These are phyloP conservation scores for Pleurotus giganteus DNA, from an alignment of 768 basidiomycete genomes.

Conservation along the genomic window DNA sequence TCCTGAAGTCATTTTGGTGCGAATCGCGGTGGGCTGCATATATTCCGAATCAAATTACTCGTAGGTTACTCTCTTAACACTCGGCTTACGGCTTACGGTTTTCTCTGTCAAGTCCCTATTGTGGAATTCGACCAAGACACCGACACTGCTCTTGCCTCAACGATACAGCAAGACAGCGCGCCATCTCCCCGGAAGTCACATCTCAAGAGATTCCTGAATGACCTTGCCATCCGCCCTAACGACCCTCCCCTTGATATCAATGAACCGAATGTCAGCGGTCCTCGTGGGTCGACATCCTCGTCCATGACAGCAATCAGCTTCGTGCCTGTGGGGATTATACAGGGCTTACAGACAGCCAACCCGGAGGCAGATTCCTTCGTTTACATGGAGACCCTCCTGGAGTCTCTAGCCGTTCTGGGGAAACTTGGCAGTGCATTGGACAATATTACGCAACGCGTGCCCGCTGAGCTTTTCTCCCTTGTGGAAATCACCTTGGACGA, in stretches of 20 bases:
- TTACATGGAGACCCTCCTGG: slow-evolving; percentile 90
- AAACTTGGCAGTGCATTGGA: slow-evolving; percentile 85
- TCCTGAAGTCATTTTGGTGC: slow-evolving; percentile 95
- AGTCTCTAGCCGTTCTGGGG: slow-evolving; percentile 90
- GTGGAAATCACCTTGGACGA: slow-evolving; percentile 89
- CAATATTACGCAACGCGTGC: slow-evolving; percentile 76
- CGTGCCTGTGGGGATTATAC: background rate
- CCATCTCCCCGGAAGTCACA: slow-evolving; percentile 42
- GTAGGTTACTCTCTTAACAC: slow-evolving; percentile 44
- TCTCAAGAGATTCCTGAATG: slow-evolving; percentile 61
- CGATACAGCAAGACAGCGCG: slow-evolving; percentile 37
- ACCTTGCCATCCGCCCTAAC: slow-evolving; percentile 69
- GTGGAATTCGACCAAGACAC: slow-evolving; percentile 62
- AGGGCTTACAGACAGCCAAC: slow-evolving; percentile 36
- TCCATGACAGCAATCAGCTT: slow-evolving; percentile 9
- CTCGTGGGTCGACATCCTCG: slow-evolving; percentile 18
- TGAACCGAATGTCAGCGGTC: slow-evolving; percentile 32
- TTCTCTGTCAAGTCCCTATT: slow-evolving; percentile 48
- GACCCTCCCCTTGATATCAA: slow-evolving; percentile 72
- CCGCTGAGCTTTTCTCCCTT: slow-evolving; percentile 78
- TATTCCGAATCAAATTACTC: slow-evolving; percentile 67
- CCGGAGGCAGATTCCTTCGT: slow-evolving; percentile 92
- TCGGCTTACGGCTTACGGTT: background rate
- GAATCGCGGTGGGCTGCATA: slow-evolving; percentile 91
- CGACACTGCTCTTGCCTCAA: slow-evolving; percentile 22